Base-by-base conservation (phyloP, 129 eudicot species). In the Flaveria robusta region DNA sequence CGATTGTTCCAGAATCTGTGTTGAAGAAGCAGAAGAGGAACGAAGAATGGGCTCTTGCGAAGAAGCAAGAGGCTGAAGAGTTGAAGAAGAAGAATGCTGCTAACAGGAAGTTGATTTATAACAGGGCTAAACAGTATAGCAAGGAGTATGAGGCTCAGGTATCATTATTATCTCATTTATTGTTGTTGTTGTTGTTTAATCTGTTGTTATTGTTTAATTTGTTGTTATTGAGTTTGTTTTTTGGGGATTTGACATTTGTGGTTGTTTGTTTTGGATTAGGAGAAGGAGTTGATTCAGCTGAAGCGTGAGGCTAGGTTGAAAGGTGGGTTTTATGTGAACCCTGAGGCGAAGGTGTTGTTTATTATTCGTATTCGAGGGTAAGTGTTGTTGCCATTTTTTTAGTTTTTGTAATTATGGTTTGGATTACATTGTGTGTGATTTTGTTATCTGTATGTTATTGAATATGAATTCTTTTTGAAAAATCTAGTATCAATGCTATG, bases 271-370 rank as follows among this genome's bases (percentile, higher is more conserved):
- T n/a, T 9, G 9, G 4, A 81, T 11, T 37, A 89, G 91, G 84
- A 78, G 59, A 86, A 74, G 79, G 91, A 86, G 85, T 63, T 84
- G 66, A 80, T 88, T 60, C 82, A 72, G 37, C 68, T 88, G 79
- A 88, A 86, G 83, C 86, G 93, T 23, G 93, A 86, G 83, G 88
- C 93, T 12, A 86, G 87, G 16, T 76, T 88, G 75, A 86, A 88
- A 62, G 68, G 68, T 13, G 68, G 68, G 27, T 62, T 62, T 27
- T 62, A 62, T 27, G 68, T 62, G 20, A 62, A 62, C 22, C 68
- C 43, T 0, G 68, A 27, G 68, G 68, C 68, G 19, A 62, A 62
- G 43, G 27, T 70, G 93, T 67, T 88, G 75, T 88, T 88, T 14
- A 85, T 88, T 70, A 63, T 83, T 75, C 79, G 90, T 2, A 88